Conservation (phyloP, 495 filamentous ascomycete genomes). For the Daldinia childiae region DNA sequence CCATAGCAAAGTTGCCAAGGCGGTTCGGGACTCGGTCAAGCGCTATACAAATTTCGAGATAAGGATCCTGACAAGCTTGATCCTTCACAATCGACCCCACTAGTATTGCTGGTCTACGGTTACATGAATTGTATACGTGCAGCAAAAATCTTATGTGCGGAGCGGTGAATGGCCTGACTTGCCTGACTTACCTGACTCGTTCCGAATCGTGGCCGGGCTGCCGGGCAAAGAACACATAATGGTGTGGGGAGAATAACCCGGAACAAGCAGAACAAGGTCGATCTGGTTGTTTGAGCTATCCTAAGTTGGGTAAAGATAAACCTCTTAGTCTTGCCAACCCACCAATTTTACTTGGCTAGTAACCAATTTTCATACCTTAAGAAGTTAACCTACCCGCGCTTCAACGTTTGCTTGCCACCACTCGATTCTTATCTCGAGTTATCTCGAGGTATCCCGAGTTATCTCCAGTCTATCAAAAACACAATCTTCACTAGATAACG, state of each 20-base stretch:
- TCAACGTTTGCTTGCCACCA: conserved; percentile 11
- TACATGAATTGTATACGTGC: conserved; percentile 19
- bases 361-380: background rate
- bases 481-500: conserved; percentile 22
- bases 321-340: background rate
- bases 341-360: background rate
- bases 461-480: conserved; percentile 14
- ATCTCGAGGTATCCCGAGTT: conserved; percentile 26
- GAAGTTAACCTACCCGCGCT: background rate
- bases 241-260: conserved; percentile 13
- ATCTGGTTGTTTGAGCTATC: conserved; percentile 20
- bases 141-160: conserved; percentile 11
- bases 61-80: conserved; percentile 5
- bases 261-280: background rate
- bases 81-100: conserved; percentile 19
- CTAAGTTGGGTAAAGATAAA: conserved; percentile 32
- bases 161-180: conserved; percentile 37
- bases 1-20: conserved; percentile 29
- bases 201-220: conserved; percentile 7
- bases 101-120: conserved; percentile 2
- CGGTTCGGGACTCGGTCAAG: conserved; percentile 37
- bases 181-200: conserved; percentile 28
- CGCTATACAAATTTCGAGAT: background rate
- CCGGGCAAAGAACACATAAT: conserved; percentile 5
- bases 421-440: conserved; percentile 21